Percentiles rank a stretch among this genome's conserved stretches.
These are phyloP conservation scores for Lagenidium sp. DNA, from an alignment of 352 stramenopile species.

Conservation along the genomic window DNA sequence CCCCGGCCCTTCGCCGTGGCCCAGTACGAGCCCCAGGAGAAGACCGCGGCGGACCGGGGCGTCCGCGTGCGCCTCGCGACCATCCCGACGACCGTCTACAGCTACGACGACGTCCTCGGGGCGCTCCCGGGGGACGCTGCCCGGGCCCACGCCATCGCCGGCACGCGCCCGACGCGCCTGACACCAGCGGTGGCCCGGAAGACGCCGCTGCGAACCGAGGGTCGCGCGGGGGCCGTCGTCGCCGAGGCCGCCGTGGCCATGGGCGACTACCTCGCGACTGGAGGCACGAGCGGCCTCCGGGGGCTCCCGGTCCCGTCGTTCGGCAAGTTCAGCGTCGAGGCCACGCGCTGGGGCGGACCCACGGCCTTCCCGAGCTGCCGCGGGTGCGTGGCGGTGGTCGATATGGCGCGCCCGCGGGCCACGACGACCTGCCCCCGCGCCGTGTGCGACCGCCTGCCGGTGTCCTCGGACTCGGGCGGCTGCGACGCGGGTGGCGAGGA, in stretches of 20 bases:
- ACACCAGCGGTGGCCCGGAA: background rate
- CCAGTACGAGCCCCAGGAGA: background rate
- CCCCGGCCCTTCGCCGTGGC: background rate
- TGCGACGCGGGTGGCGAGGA: background rate
- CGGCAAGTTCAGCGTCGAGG: too few species aligned
- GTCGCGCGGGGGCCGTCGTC: too few species aligned
- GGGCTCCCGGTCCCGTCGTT: too few species aligned
- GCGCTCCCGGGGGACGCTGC: slow-evolving; percentile 14
- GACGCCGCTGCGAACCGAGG: too few species aligned
- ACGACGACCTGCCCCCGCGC: background rate
- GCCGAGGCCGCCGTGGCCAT: too few species aligned
- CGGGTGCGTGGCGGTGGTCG: slow-evolving; percentile 35
- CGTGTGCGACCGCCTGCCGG: background rate
- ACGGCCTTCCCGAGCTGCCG: background rate
- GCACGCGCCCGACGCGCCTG: background rate
- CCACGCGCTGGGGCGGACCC: too few species aligned
- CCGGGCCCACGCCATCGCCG: background rate
- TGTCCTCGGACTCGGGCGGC: background rate
- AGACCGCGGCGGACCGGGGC: background rate
- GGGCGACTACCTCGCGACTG: too few species aligned
- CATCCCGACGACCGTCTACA: slow-evolving; percentile 14
- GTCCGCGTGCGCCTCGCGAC: slow-evolving; percentile 5
- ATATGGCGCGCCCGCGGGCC: slow-evolving; percentile 22
- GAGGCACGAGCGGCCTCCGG: too few species aligned
- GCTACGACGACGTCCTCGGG: slow-evolving; percentile 17